Base-by-base conservation (phyloP, 192 early-diverging fungal genomes). In the Geranomyces michiganensis region DNA sequence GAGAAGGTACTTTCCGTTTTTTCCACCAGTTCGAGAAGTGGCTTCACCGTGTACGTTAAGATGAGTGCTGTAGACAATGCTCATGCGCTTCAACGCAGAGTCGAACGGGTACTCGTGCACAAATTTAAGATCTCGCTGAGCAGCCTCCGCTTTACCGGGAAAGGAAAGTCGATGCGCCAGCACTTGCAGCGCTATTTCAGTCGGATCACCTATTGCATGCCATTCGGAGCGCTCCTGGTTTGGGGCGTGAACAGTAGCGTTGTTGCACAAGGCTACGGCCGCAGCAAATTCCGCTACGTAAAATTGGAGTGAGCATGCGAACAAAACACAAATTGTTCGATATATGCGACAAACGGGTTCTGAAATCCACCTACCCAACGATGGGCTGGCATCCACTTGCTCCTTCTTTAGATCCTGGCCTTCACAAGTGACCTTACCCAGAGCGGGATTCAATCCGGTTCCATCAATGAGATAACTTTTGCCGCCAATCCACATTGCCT, bases 401-500 rank as follows among this genome's bases (percentile, higher is more conserved):
- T 41, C 36, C 5, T 10, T 3, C 3, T 10, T 10, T 7, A 53
- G 17, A 10, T 44, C 55, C 26, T 17, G 30, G 0, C 44, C 68
- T 36, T 22, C n/a, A 43, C 7, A 12, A 27, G 30, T 12, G 26
- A 68, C 66, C 17, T 58, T 29, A n/a, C 68, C 68, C 17, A 36
- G 15, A 14, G 68, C 62, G 14, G 68, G 59, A 69, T 59, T n/a
- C 72, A 76, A 67, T 32, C 65, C 71, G 27, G 72, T 68, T 14
- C 62, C 60, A 15, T 78, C 72, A 59, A 90, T 83, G 47, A 75
- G 22, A 5, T 80, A 66, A 61, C 72, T 80, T 83, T 85, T 24
- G 9, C 58, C 73, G n/a, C 26, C 68, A 62, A 74, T 45, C 73
- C 73, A 74, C 0, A 27, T 44, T 30, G 65, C 73, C 21, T 65